Conservation (phyloP, 768 basidiomycete genomes). For the Dioszegia crocea region DNA sequence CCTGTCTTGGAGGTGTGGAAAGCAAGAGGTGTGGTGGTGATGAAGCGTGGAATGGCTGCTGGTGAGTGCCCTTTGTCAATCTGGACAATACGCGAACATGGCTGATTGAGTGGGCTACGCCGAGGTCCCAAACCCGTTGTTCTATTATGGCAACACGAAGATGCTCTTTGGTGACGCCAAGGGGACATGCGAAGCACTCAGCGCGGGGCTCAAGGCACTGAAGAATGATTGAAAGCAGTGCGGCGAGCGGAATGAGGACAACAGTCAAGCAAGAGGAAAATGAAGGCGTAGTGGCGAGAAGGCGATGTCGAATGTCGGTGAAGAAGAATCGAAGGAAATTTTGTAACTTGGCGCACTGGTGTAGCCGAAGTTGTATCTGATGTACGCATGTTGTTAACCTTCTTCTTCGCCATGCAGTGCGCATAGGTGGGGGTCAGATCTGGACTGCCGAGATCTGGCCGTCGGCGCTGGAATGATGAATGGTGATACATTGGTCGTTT, state of each 20-base stretch:
- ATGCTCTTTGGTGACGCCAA: constrained; percentile 93
- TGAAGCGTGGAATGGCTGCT: constrained; percentile 84
- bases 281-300: neutral
- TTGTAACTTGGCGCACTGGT: neutral
- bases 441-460: too few species aligned
- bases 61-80: constrained; percentile 51
- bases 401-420: too few species aligned
- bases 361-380: too few species aligned
- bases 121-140: constrained; percentile 89
- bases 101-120: constrained; percentile 54
- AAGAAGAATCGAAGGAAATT: neutral
- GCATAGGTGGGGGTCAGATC: too few species aligned
- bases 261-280: too few species aligned
- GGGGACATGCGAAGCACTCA: constrained; percentile 70
- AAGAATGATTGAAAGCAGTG: constrained; percentile 3
- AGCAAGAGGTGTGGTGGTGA: constrained; percentile 84
- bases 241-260: neutral
- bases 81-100: neutral
- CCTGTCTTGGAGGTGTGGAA: constrained; percentile 89
- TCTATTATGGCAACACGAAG: constrained; percentile 82
- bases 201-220: constrained; percentile 31
- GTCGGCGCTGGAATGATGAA: too few species aligned
- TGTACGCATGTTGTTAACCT: too few species aligned
- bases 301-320: neutral
- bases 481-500: neutral